Conservation (phyloP, 495 filamentous ascomycete genomes). For the Thermothielavioides terrestris region DNA sequence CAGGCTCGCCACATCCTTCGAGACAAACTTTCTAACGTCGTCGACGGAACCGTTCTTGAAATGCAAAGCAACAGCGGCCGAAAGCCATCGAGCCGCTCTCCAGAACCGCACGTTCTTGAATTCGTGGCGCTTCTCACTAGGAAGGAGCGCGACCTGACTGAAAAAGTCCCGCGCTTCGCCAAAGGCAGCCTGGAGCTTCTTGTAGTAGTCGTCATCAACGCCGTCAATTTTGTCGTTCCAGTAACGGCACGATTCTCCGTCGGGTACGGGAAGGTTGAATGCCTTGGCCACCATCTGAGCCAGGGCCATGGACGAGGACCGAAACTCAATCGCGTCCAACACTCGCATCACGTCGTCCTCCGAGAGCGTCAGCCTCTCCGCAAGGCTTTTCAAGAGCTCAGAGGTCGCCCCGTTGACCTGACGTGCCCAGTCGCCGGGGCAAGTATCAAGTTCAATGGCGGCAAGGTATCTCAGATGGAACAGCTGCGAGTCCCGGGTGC, state of each 20-base stretch:
- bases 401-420: conserved; percentile 13
- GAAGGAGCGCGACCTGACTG: conserved; percentile 10
- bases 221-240: conserved; percentile 12
- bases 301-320: conserved; percentile 24
- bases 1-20: conserved; percentile 2
- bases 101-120: conserved; percentile 17
- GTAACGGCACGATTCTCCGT: conserved; percentile 14
- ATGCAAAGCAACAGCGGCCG: conserved; percentile 11
- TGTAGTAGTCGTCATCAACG: conserved; percentile 6
- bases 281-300: conserved; percentile 23
- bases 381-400: conserved; percentile 12
- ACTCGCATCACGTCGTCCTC: conserved; percentile 22
- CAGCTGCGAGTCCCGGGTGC: conserved; percentile 23
- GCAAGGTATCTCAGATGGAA: conserved; percentile 30
- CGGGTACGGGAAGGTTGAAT: conserved; percentile 20
- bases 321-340: conserved; percentile 30
- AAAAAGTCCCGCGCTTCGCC: conserved; percentile 13
- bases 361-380: background rate
- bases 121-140: conserved; percentile 19
- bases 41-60: conserved; percentile 5
- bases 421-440: conserved; percentile 24
- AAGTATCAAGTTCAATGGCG: conserved; percentile 23
- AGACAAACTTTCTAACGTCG: conserved; percentile 11
- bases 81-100: conserved; percentile 20
- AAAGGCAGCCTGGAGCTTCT: conserved; percentile 14